Conservation (phyloP, 169 alveolate species). For the Eimeria sp. region DNA sequence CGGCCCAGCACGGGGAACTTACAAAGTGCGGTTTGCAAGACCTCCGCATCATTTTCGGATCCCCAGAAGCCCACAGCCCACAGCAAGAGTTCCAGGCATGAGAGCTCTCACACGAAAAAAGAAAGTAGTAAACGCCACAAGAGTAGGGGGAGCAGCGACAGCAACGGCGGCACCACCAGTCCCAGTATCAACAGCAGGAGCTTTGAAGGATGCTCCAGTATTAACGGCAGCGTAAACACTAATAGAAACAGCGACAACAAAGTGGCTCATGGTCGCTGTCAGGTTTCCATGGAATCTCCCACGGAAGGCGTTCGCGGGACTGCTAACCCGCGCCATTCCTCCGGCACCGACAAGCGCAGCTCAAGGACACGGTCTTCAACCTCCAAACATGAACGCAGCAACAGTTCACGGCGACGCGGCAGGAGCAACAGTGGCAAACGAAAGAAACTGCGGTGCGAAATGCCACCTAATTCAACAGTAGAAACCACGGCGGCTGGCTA, state of each 20-base stretch:
- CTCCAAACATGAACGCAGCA: conserved; percentile 2
- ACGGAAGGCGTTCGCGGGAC: background rate
- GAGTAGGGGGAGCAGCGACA: conserved; percentile 17
- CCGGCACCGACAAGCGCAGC: conserved; percentile 45
- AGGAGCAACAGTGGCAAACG: conserved; percentile 49
- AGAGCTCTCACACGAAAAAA: background rate
- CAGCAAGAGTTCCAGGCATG: conserved; percentile 1
- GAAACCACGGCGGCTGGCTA: background rate
- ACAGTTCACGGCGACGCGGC: conserved; percentile 26
- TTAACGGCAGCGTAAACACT: background rate
- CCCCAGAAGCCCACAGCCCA: background rate
- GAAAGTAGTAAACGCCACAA: conserved; percentile 1
- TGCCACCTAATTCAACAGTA: background rate
- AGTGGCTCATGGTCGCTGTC: background rate
- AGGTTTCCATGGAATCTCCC: background rate
- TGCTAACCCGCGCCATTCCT: background rate
- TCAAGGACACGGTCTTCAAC: background rate
- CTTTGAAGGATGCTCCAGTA: background rate
- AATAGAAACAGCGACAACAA: background rate
- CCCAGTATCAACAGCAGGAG: background rate
- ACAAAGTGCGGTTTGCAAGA: background rate
- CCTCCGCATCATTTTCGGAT: background rate
- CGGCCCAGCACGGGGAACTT: background rate
- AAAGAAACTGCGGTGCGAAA: conserved; percentile 22
- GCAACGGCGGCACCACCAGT: conserved; percentile 3